Conservation (phyloP, 768 basidiomycete genomes). For the Sutorius australiensis region DNA sequence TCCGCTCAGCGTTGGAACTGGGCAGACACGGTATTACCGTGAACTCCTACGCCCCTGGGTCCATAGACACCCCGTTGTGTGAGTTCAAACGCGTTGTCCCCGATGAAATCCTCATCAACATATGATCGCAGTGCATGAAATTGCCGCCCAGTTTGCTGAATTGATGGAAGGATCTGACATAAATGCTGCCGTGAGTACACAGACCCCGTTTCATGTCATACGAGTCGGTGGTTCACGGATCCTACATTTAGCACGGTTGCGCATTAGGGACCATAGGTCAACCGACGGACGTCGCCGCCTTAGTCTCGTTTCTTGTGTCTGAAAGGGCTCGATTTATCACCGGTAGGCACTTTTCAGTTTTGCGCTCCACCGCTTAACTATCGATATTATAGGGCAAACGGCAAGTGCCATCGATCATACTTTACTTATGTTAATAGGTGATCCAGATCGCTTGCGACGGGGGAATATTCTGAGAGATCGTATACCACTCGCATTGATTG, state of each 20-base stretch:
- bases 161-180: background rate
- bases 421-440: background rate
- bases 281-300: background rate
- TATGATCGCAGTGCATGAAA: background rate
- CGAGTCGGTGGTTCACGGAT: background rate
- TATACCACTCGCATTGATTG: background rate
- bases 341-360: background rate
- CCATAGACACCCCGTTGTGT: slow-evolving; percentile 7
- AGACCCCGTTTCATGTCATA: background rate
- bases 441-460: background rate
- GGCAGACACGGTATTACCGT: slow-evolving; percentile 20
- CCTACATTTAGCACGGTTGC: background rate
- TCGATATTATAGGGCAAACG: background rate
- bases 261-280: slow-evolving; percentile 2
- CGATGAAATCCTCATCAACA: too few species aligned
- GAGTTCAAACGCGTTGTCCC: background rate
- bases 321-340: background rate
- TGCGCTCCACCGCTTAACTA: background rate
- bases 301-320: background rate
- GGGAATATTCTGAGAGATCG: background rate
- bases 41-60: slow-evolving; percentile 14
- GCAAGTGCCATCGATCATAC: background rate
- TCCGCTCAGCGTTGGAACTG: slow-evolving; percentile 4
- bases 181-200: background rate
- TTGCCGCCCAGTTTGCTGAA: background rate